Conservation (phyloP, 768 basidiomycete species). For the Russula earlei region DNA sequence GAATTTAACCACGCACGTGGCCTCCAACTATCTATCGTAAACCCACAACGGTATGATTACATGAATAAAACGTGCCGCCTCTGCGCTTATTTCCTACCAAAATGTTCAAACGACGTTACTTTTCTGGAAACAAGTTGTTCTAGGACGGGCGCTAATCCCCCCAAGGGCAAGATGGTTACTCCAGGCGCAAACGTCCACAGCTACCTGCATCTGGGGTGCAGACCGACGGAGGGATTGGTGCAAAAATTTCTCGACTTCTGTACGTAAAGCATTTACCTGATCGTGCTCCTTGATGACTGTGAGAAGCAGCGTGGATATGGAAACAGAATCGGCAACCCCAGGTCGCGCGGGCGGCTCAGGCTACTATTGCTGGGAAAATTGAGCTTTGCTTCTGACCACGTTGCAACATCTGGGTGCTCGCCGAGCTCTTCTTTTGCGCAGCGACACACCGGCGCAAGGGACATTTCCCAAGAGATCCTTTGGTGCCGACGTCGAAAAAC, state of each 20-base stretch:
- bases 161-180: background rate
- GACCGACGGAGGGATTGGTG: background rate
- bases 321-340: background rate
- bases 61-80: no score
- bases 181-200: background rate
- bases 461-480: background rate
- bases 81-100: background rate
- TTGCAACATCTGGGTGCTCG: background rate
- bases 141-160: background rate
- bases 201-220: background rate
- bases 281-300: background rate
- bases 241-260: background rate
- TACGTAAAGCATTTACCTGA: conserved; percentile 7
- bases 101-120: conserved; percentile 3
- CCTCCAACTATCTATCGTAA: no score
- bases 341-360: background rate
- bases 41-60: background rate
- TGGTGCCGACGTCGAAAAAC: background rate
- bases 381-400: background rate
- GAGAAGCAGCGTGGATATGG: background rate
- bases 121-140: background rate
- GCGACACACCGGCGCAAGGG: background rate
- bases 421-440: background rate
- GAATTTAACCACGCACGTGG: no score
- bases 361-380: background rate